Percentiles rank a stretch among this genome's conserved stretches.
phyloP scores from a whole-genome alignment of 2,329 filamentous ascomycete species.

The Colletotrichum sublineola region DNA sequence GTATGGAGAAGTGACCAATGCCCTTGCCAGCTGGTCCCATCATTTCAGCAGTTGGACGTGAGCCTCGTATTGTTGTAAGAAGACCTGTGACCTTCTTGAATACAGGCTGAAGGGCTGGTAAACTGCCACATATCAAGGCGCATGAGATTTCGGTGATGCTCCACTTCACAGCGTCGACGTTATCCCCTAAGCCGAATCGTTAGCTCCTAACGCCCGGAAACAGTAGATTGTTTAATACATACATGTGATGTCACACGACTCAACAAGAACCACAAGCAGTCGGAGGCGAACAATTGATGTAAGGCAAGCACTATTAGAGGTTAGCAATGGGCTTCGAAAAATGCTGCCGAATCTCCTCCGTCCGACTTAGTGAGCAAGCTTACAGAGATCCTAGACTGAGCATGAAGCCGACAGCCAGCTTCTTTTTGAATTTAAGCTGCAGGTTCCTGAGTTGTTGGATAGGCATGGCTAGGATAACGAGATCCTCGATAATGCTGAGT shows the following conservation, averaged over 20 bases:
- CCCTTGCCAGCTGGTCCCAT: conserved; percentile 17
- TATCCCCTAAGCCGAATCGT: conserved; percentile 43
- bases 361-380: neutral
- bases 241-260: conserved; percentile 34
- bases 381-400: conserved; percentile 43
- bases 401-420: conserved; percentile 40
- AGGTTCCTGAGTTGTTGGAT: conserved; percentile 39
- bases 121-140: conserved; percentile 58
- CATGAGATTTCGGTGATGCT: conserved; percentile 49
- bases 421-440: conserved; percentile 34
- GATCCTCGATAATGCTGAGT: conserved; percentile 42
- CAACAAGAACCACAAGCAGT: conserved; percentile 34
- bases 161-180: conserved; percentile 51
- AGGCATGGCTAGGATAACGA: conserved; percentile 40
- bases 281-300: conserved; percentile 40
- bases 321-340: neutral
- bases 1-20: conserved; percentile 17
- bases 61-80: conserved; percentile 26
- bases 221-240: neutral
- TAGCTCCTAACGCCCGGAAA: neutral
- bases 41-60: conserved; percentile 4
- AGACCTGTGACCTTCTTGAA: conserved; percentile 33
- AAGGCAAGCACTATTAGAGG: conserved; percentile 38
- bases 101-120: conserved; percentile 58
- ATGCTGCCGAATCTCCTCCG: neutral